Base-by-base conservation (phyloP, 192 early-diverging fungal species). In the Entomortierella beljakovae region DNA sequence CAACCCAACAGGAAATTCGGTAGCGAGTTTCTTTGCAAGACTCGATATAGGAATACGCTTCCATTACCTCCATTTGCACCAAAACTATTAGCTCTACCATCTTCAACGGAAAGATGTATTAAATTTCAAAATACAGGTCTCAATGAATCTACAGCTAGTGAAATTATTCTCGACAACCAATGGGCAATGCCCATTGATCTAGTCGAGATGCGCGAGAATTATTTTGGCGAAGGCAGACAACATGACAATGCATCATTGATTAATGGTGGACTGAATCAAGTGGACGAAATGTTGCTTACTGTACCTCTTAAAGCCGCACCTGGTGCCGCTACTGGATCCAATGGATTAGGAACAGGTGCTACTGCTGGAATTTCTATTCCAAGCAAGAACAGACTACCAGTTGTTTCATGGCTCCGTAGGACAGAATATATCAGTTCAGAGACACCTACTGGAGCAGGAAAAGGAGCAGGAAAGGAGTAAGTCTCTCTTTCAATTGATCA, bases 351-450 rank as follows among this genome's bases (percentile, higher is more conserved):
- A 53, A 32, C 31, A 57, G 32, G 25, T 32, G 43, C 80, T 72
- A 60, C 58, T 51, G 26, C 46, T 46, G 31, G 69, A 55, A 6
- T 73, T 40, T 16, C 63, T 8, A 25, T 71, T 7, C 57, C 57
- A 23, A 69, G 57, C 52, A 67, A 71, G 33, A 68, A 66, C 6
- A 60, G 76, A 20, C 50, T 70, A 42, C 73, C 82, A 23, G 68
- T 71, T 22, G 86, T 87, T 1, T 81, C 86, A 1, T 87, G 86
- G 86, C 55, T 87, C 23, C 84, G 86, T n/a, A 81, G 86, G 13
- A 85, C 86, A 18, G 86, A 87, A 55, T 87, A 87, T 52, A 87
- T 87, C 67, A 80, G 77, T 25, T 63, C 77, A 10, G 84, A 85
- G 25, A 81, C 82, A 18, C 80, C 82, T 16, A 80, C 72, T 6